These are phyloP conservation scores for Delitschia confertaspora DNA, from an alignment of 495 filamentous ascomycete species.

Conservation along the genomic window DNA sequence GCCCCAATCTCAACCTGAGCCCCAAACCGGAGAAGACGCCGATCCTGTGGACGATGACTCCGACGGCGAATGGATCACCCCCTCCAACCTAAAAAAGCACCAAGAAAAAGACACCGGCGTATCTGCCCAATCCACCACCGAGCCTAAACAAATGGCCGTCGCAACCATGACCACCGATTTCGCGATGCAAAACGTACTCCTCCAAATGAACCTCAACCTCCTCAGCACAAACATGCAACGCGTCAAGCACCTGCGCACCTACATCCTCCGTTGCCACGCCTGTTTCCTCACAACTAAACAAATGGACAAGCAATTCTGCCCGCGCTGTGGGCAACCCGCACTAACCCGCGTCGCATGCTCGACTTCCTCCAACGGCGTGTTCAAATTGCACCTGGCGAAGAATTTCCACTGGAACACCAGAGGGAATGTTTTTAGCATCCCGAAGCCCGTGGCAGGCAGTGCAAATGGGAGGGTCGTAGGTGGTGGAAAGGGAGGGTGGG, in stretches of 20 bases:
- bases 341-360: slow-evolving; percentile 80
- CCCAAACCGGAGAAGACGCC: slow-evolving; percentile 11
- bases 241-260: slow-evolving; percentile 71
- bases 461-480: slow-evolving; percentile 55
- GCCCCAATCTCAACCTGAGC: too few species aligned
- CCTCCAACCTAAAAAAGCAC: slow-evolving; percentile 79
- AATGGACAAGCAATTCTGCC: slow-evolving; percentile 87
- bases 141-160: slow-evolving; percentile 60
- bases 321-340: slow-evolving; percentile 77
- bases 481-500: slow-evolving; percentile 84
- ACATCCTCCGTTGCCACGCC: slow-evolving; percentile 85
- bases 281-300: slow-evolving; percentile 83
- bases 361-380: slow-evolving; percentile 68
- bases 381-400: slow-evolving; percentile 81
- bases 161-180: slow-evolving; percentile 90
- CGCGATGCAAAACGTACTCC: slow-evolving; percentile 90
- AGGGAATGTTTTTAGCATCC: slow-evolving; percentile 80
- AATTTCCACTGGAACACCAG: slow-evolving; percentile 95
- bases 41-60: slow-evolving; percentile 42
- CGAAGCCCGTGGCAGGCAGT: slow-evolving; percentile 76
- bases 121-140: slow-evolving; percentile 39
- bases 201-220: slow-evolving; percentile 91
- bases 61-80: slow-evolving; percentile 88
- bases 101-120: slow-evolving; percentile 56
- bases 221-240: slow-evolving; percentile 67